phyloP scores from a whole-genome alignment of 176 grass and related monocot species.

The Ampelocalamus luodianensis region DNA sequence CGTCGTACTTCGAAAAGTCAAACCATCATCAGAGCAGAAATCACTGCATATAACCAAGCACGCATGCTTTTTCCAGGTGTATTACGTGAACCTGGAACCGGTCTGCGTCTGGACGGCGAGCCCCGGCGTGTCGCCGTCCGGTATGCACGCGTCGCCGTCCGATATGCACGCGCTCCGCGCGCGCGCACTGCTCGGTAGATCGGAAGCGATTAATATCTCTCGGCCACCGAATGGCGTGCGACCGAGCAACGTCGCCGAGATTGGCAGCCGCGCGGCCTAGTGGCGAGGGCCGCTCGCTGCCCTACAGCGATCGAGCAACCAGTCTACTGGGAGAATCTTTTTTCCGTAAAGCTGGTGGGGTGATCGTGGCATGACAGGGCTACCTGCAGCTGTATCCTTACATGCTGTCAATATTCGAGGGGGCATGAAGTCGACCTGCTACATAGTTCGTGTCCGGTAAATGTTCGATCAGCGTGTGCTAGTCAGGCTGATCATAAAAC shows the following conservation, averaged over 20 bases:
- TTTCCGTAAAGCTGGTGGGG: not conserved
- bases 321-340: not conserved
- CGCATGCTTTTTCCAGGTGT: not conserved
- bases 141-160: not conserved
- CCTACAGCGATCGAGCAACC: slow-evolving; percentile 12
- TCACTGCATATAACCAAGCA: not conserved
- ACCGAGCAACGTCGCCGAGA: slow-evolving; percentile 25
- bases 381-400: not conserved
- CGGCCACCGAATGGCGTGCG: slow-evolving; percentile 8
- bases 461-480: not conserved
- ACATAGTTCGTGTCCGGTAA: not conserved
- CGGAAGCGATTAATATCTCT: not conserved
- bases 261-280: not conserved
- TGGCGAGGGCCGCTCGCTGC: not conserved
- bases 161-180: not conserved
- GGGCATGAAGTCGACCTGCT: not conserved
- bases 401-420: slow-evolving; percentile 2
- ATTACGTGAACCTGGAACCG: not conserved
- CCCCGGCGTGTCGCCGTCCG: not conserved
- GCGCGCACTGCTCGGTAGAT: not conserved
- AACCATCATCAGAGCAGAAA: not conserved
- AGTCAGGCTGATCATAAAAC: not conserved
- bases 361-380: not conserved
- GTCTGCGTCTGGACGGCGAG: not conserved
- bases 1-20: too few relatives aligned